A percentile compares a stretch with the other conserved stretches of the same genome.
phyloP scores from a whole-genome alignment of 139 green algal genomes.

The Micractinium conductrix region DNA sequence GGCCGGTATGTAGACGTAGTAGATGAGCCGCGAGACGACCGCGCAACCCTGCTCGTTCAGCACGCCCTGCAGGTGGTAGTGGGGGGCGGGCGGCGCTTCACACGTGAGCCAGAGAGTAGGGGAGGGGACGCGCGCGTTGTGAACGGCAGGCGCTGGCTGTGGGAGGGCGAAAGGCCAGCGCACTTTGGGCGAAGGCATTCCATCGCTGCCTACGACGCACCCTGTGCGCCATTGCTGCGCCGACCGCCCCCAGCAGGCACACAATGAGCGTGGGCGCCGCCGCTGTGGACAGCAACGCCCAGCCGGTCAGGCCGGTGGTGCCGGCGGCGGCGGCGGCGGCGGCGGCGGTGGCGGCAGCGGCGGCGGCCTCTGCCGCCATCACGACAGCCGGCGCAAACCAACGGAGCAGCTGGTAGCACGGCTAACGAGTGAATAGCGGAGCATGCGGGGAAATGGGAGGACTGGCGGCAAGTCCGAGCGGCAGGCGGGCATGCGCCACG shows the following conservation, averaged over 20 bases:
- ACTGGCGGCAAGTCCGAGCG: no score
- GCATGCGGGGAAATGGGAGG: no score
- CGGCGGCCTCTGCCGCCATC: no score
- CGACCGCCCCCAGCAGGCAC: slow-evolving; percentile 22
- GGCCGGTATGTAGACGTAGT: slow-evolving; percentile 35
- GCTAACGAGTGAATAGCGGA: no score
- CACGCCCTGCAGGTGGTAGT: not conserved
- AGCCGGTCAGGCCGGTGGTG: not conserved
- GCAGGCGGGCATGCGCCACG: no score
- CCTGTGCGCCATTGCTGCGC: slow-evolving; percentile 25
- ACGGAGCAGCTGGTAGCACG: no score
- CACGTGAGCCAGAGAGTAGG: not conserved
- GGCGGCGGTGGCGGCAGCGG: not conserved
- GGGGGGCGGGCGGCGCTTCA: not conserved
- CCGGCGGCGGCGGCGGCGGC: not conserved
- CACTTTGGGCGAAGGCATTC: no score
- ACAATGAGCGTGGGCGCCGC: slow-evolving; percentile 34
- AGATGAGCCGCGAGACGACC: slow-evolving; percentile 23
- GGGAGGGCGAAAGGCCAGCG: no score
- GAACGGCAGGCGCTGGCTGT: not conserved
- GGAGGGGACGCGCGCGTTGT: not conserved
- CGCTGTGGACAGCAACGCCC: slow-evolving; percentile 23
- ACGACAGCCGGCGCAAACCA: no score
- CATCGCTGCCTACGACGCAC: not conserved
- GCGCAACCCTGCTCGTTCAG: slow-evolving; percentile 13